Evolutionary conservation across 2,329 filamentous ascomycete species (phyloP).

Genomic region (Alternaria incomplexa): DNA sequence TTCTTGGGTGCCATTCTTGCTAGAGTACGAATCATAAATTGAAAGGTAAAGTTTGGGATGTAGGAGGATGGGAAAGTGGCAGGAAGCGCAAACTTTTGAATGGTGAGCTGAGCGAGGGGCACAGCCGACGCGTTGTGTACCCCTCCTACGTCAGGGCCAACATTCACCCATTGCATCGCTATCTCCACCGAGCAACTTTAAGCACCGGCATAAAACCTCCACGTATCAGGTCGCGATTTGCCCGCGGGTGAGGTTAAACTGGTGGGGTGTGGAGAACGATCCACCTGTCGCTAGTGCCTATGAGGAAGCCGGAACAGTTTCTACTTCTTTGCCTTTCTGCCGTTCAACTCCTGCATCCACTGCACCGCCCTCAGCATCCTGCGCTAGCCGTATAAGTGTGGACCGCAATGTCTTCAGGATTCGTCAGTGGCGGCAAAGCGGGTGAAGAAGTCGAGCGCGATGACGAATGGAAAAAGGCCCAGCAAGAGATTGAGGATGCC

Average conservation of each 20-base stretch:
- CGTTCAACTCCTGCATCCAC: background rate
- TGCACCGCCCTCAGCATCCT: constrained; percentile 7
- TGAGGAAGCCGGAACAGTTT: constrained; percentile 15
- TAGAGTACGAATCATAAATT: constrained; percentile 33
- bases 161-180: constrained; percentile 3
- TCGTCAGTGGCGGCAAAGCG: constrained; percentile 58
- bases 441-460: constrained; percentile 53
- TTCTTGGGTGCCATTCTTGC: constrained; percentile 40
- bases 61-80: constrained; percentile 3
- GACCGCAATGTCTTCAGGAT: constrained; percentile 54
- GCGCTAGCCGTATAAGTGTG: constrained; percentile 16
- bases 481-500: constrained; percentile 68
- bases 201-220: constrained; percentile 13
- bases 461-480: constrained; percentile 69
- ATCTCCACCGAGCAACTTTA: constrained; percentile 5
- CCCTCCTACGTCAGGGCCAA: constrained; percentile 15
- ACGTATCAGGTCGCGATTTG: constrained; percentile 12
- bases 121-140: constrained; percentile 7
- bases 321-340: constrained; percentile 1
- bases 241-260: constrained; percentile 8
- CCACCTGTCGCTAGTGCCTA: constrained; percentile 7
- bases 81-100: constrained; percentile 11
- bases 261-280: constrained; percentile 2
- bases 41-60: constrained; percentile 7
- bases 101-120: constrained; percentile 3